Evolutionary conservation across 805 yeast genomes (phyloP).

Genomic region (Danielozyma ontarioensis): DNA sequence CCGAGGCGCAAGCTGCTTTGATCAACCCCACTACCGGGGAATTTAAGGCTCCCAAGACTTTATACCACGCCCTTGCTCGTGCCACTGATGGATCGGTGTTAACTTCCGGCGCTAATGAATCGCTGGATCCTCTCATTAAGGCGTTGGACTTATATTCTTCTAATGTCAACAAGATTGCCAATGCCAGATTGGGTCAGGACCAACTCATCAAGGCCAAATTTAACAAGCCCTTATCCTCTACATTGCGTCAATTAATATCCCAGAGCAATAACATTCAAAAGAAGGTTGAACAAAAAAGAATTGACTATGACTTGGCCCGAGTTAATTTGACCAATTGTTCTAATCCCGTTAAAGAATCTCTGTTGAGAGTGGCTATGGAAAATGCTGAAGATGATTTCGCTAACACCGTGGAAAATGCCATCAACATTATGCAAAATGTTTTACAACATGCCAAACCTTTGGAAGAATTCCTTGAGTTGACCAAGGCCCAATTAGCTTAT

Average conservation of each 20-base stretch:
- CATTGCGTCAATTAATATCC: conserved; percentile 54
- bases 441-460: conserved; percentile 66
- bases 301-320: conserved; percentile 77
- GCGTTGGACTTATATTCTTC: conserved; percentile 64
- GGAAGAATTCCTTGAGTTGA: conserved; percentile 60
- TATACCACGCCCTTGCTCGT: conserved; percentile 75
- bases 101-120: conserved; percentile 35
- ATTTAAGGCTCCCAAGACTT: conserved; percentile 68
- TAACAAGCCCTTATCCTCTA: conserved; percentile 59
- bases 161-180: conserved; percentile 71
- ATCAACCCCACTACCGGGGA: conserved; percentile 38
- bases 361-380: conserved; percentile 71
- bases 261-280: conserved; percentile 66
- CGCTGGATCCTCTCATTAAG: conserved; percentile 48
- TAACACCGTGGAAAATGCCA: conserved; percentile 84
- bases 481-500: conserved; percentile 75
- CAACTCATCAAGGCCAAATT: conserved; percentile 63
- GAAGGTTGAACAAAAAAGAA: conserved; percentile 71
- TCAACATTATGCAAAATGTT: conserved; percentile 74
- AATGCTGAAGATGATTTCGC: conserved; percentile 87
- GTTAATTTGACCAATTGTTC: conserved; percentile 33
- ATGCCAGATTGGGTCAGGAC: conserved; percentile 79
- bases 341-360: conserved; percentile 56
- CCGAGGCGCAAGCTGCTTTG: conserved; percentile 75
- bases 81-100: conserved; percentile 57